Conservation (phyloP, 352 stramenopile species). For the Globisporangium perplexum region DNA sequence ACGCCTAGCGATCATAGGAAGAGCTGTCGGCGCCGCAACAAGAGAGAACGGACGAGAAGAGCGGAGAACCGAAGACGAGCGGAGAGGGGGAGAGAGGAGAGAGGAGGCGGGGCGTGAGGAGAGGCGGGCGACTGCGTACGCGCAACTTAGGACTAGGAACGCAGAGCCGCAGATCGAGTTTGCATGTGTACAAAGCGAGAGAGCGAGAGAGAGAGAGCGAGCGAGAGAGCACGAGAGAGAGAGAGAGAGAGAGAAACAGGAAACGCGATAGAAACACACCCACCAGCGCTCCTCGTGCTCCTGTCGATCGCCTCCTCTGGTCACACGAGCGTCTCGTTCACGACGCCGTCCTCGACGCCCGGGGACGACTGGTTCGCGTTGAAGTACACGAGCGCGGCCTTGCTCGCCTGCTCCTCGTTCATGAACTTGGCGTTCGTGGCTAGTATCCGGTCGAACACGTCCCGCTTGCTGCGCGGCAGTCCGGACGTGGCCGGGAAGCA, state of each 20-base stretch:
- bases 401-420: conserved; percentile 68
- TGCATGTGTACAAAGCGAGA: too few relatives aligned
- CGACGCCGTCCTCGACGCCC: conserved; percentile 27
- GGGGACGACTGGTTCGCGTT: conserved; percentile 50
- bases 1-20: conserved; percentile 1
- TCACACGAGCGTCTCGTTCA: conserved; percentile 45
- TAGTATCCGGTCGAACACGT: conserved; percentile 56
- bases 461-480: conserved; percentile 39
- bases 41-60: neutral
- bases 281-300: conserved; percentile 7
- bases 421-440: conserved; percentile 52
- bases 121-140: conserved; percentile 18
- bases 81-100: neutral
- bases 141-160: conserved; percentile 2
- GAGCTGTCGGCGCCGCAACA: neutral
- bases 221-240: too few relatives aligned
- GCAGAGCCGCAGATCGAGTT: neutral
- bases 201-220: too few relatives aligned
- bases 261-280: conserved; percentile 28
- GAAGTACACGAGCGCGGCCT: conserved; percentile 63
- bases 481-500: conserved; percentile 52
- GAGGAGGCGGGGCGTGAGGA: conserved; percentile 1
- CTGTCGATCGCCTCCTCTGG: conserved; percentile 7
- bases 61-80: neutral
- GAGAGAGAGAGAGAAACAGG: too few relatives aligned